phyloP scores from a whole-genome alignment of 2,329 filamentous ascomycete genomes.

The Pezicula neosporulosa region DNA sequence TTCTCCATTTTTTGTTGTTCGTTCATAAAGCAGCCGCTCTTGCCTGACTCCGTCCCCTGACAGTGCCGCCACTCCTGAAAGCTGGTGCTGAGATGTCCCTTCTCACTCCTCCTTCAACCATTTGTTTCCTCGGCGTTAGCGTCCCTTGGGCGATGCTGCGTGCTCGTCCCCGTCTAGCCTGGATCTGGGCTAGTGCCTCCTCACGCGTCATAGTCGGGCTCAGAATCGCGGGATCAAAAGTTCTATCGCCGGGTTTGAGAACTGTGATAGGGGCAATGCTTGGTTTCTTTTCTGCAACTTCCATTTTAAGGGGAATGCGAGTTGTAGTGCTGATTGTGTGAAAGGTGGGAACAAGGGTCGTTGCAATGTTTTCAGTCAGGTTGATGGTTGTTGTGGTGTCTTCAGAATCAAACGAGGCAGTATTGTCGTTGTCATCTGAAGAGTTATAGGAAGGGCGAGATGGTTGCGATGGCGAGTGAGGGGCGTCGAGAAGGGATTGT shows the following conservation, averaged over 20 bases:
- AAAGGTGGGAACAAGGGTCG: constrained; percentile 15
- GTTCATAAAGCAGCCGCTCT: not conserved
- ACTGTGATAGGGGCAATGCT: constrained; percentile 12
- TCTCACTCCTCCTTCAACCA: constrained; percentile 21
- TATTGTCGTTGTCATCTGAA: constrained; percentile 20
- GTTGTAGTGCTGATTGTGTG: constrained; percentile 30
- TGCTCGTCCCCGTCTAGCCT: constrained; percentile 67
- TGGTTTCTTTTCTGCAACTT: constrained; percentile 20
- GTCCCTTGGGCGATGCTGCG: constrained; percentile 63
- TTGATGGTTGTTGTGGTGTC: constrained; percentile 26
- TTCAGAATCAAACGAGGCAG: constrained; percentile 15
- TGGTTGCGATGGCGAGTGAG: constrained; percentile 26
- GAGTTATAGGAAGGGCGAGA: not conserved
- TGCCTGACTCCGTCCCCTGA: constrained; percentile 18
- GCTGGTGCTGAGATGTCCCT: constrained; percentile 28
- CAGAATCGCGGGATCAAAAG: constrained; percentile 24
- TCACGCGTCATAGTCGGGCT: constrained; percentile 68
- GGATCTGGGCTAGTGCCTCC: constrained; percentile 71
- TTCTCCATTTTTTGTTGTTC: constrained; percentile 4
- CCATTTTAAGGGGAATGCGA: constrained; percentile 23
- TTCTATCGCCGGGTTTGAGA: constrained; percentile 41
- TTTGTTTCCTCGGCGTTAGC: constrained; percentile 51
- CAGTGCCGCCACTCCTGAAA: constrained; percentile 18
- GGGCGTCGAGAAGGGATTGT: constrained; percentile 57
- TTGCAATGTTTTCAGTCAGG: constrained; percentile 21